A percentile compares a stretch with the other conserved stretches of the same genome.
Evolutionary conservation across 768 basidiomycete species (phyloP).

Genomic region (Rhodosporidiobolus sp.): DNA sequence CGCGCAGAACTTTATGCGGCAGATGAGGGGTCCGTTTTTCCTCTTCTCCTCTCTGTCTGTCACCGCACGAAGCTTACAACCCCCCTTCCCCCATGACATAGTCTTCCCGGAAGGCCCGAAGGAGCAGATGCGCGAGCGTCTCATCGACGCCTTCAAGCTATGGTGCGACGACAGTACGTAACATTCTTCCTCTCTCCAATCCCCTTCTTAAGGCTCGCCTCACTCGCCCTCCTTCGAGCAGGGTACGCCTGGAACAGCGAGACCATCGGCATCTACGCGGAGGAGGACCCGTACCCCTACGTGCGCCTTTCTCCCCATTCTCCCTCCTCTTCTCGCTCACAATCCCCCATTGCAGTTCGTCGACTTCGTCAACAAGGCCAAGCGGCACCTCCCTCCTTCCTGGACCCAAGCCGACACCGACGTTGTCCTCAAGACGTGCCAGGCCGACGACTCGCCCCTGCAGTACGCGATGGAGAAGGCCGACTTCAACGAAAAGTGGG

Average conservation of each 20-base stretch:
- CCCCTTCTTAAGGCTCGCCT: background rate
- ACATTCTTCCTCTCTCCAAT: background rate
- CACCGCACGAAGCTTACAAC: no score
- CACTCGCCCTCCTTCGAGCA: background rate
- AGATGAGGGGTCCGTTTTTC: no score
- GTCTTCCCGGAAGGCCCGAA: background rate
- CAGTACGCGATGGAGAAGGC: conserved; percentile 19
- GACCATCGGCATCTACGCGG: background rate
- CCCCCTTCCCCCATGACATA: no score
- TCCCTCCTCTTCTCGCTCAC: background rate
- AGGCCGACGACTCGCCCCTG: background rate
- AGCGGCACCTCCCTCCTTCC: conserved; percentile 8
- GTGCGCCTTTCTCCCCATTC: background rate
- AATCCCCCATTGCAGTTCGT: conserved; percentile 5
- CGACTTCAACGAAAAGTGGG: conserved; percentile 12
- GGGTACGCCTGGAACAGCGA: background rate
- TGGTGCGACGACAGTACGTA: background rate
- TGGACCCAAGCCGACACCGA: conserved; percentile 2
- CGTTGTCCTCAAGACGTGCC: background rate
- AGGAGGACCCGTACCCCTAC: conserved; percentile 20
- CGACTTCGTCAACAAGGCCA: conserved; percentile 7
- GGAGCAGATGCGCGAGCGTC: background rate
- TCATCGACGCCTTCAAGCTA: conserved; percentile 10
- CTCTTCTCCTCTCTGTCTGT: no score
- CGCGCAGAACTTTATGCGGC: background rate